Base-by-base conservation (phyloP, 2,329 filamentous ascomycete genomes). In the Ascochyta fabae region DNA sequence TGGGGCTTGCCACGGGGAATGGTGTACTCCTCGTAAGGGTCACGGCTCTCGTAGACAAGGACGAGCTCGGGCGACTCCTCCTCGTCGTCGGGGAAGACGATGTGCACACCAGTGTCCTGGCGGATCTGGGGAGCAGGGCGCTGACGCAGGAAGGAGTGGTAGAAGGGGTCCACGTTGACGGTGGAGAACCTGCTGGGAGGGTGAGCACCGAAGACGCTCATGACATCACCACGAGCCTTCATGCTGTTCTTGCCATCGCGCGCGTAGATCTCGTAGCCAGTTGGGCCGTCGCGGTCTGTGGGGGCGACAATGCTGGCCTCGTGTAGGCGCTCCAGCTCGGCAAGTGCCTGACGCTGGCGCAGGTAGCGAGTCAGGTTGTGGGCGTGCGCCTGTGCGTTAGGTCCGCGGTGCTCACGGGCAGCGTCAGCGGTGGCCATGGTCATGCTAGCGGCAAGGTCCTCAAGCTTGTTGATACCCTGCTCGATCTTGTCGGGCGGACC, bases 291-390 rank as follows among this genome's bases (percentile, higher is more conserved):
- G 45, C 84, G 81, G 3, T 85, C 84, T 60, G 84, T 84, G 0
- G 92, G 91, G 1, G 92, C 88, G 67, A 94, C 90, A 73, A 98
- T 96, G 74, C 91, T 90, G n/a, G 92, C 88, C 69, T 90, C 85
- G 76, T 96, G 91, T 43, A 85, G 78, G 56, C 84, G 86, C 79
- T 97, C 92, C 13, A 99, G 83, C 47, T 92, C 87, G 65, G 91
- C 86, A 66, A 98, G 88, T 65, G 94, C 90, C 66, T 87, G 85
- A 41, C 91, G 89, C 68, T 95, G 86, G 52, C 88, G 88, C 47
- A 98, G 83, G 76, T 99, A 99, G 50, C 91, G 88, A 1, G 93
- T 95, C 53, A 99, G 81, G 65, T 94, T 90, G 57, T 89, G 88
- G 12, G 93, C 94, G 72, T 99, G 94, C 8, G 83, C 81, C 50